A percentile compares a stretch with the other conserved stretches of the same genome.
Evolutionary conservation across 352 stramenopile genomes (phyloP).

Genomic region (Phytophthora foliorum): DNA sequence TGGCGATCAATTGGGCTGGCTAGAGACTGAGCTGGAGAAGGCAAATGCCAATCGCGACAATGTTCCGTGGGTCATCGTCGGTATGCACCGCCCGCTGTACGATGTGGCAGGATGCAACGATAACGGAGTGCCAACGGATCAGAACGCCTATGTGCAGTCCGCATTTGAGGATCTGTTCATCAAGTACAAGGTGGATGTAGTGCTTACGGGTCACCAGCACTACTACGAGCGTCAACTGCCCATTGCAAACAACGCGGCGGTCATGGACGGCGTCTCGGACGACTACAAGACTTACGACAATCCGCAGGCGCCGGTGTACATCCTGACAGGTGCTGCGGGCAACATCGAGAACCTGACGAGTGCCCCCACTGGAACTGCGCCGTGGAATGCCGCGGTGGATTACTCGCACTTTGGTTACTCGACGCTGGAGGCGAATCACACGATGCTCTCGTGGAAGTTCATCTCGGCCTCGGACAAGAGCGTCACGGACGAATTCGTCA

Average conservation of each 20-base stretch:
- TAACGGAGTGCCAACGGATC: slow-evolving; percentile 18
- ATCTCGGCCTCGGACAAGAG: slow-evolving; percentile 26
- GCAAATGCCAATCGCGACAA: slow-evolving; percentile 47
- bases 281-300: slow-evolving; percentile 47
- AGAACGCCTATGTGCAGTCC: slow-evolving; percentile 39
- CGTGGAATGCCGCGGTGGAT: slow-evolving; percentile 41
- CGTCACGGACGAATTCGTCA: slow-evolving; percentile 39
- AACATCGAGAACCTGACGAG: slow-evolving; percentile 16
- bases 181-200: slow-evolving; percentile 61
- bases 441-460: slow-evolving; percentile 43
- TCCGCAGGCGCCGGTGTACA: slow-evolving; percentile 54
- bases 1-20: slow-evolving; percentile 53
- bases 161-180: slow-evolving; percentile 63
- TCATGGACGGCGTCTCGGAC: slow-evolving; percentile 47
- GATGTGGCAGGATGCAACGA: slow-evolving; percentile 32
- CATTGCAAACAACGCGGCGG: slow-evolving; percentile 35
- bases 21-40: slow-evolving; percentile 50
- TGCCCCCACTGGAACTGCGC: slow-evolving; percentile 33
- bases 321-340: slow-evolving; percentile 53
- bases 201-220: slow-evolving; percentile 52
- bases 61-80: slow-evolving; percentile 58
- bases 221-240: slow-evolving; percentile 56
- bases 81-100: slow-evolving; percentile 63
- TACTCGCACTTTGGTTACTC: slow-evolving; percentile 42
- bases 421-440: slow-evolving; percentile 38